Conservation (phyloP, 371 early-diverging fungal species). For the Mycotypha africana region DNA sequence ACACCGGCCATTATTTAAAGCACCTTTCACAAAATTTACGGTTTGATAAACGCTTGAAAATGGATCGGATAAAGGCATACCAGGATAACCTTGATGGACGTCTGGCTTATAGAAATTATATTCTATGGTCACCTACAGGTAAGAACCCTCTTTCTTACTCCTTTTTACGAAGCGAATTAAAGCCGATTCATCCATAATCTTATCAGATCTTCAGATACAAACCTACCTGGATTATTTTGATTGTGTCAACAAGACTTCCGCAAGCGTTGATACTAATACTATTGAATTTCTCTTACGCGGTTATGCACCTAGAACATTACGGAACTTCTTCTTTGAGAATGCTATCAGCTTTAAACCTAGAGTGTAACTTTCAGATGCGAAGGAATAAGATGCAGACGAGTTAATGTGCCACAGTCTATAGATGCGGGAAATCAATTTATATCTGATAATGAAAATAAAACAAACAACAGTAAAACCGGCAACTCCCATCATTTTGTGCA, state of each 20-base stretch:
- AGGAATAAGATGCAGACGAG: too few relatives aligned
- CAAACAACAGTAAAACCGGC: too few relatives aligned
- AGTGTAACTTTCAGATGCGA: conserved; percentile 23
- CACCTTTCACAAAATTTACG: conserved; percentile 27
- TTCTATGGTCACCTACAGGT: too few relatives aligned
- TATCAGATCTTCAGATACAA: conserved; percentile 23
- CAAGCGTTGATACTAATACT: conserved; percentile 30
- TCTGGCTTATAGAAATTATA: background rate
- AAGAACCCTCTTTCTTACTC: too few relatives aligned
- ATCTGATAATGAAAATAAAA: too few relatives aligned
- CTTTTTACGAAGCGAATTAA: too few relatives aligned
- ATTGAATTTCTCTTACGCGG: conserved; percentile 12
- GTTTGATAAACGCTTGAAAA: conserved; percentile 40
- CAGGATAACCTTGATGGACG: conserved; percentile 7
- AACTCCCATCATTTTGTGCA: too few relatives aligned
- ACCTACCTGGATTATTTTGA: conserved; percentile 39
- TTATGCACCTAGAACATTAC: conserved; percentile 15
- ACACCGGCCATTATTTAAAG: conserved; percentile 24
- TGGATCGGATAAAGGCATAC: conserved; percentile 22
- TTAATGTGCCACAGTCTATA: too few relatives aligned
- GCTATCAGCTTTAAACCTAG: conserved; percentile 36
- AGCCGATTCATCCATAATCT: too few relatives aligned
- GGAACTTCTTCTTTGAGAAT: conserved; percentile 30
- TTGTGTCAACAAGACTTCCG: conserved; percentile 23
- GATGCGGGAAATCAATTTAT: too few relatives aligned